A percentile compares a stretch with the other conserved stretches of the same genome.
Evolutionary conservation across 495 filamentous ascomycete species (phyloP).

Genomic region (Chaetomidium leptoderma): DNA sequence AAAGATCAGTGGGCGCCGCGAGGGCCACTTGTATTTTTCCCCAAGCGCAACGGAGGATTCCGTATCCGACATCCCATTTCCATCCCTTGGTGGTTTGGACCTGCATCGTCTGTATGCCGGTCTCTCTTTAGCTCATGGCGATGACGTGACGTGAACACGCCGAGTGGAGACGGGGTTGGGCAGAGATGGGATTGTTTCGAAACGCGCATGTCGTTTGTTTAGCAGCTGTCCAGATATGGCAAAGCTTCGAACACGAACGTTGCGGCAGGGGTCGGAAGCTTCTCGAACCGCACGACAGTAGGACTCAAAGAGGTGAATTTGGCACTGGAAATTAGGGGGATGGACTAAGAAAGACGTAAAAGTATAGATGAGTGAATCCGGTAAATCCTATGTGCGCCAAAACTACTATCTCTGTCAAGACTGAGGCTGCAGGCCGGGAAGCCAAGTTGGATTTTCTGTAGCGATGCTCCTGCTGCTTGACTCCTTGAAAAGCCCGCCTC

Average conservation of each 20-base stretch:
- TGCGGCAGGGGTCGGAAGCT: background rate
- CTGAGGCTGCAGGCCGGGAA: background rate
- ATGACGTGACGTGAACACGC: background rate
- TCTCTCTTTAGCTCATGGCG: background rate
- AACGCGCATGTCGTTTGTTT: background rate
- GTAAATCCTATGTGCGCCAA: background rate
- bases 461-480: background rate
- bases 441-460: constrained; percentile 2
- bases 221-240: background rate
- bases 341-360: background rate
- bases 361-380: background rate
- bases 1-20: background rate
- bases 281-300: background rate
- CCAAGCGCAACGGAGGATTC: background rate
- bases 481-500: too few species aligned
- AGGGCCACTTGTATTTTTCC: background rate
- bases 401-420: background rate
- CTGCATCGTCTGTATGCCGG: background rate
- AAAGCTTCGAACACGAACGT: constrained; percentile 1
- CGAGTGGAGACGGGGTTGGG: background rate
- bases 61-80: background rate
- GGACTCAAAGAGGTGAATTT: background rate
- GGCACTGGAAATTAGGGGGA: background rate
- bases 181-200: background rate
- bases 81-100: background rate